Percentiles rank a stretch among this genome's conserved stretches.
Conservation (phyloP, 2,329 filamentous ascomycete genomes). For the Xylaria sp. region DNA sequence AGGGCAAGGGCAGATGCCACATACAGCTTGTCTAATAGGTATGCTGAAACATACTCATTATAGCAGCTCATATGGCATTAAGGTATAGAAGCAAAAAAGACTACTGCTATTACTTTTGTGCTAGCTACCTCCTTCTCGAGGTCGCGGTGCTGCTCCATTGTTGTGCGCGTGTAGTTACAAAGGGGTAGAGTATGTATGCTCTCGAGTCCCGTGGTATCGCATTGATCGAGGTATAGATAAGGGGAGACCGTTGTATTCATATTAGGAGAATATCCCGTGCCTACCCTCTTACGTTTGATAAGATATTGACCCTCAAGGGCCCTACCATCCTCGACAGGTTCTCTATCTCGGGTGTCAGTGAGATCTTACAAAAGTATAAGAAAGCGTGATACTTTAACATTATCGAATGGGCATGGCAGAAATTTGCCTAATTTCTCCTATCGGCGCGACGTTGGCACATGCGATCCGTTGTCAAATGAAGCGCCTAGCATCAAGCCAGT, state of each 20-base stretch:
- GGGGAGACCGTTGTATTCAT: conserved; percentile 58
- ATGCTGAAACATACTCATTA: too few species aligned
- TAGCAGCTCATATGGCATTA: too few species aligned
- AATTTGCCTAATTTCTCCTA: too few species aligned
- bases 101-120: not conserved
- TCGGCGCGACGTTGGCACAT: too few species aligned
- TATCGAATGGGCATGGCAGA: too few species aligned
- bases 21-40: too few species aligned
- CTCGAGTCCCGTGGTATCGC: conserved; percentile 35
- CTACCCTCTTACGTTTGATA: conserved; percentile 60
- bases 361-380: too few species aligned
- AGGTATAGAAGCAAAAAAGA: not conserved
- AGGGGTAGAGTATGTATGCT: not conserved
- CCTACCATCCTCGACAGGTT: conserved; percentile 63
- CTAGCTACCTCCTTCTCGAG: not conserved
- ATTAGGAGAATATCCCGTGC: conserved; percentile 55
- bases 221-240: conserved; percentile 55
- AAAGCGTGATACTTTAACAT: too few species aligned
- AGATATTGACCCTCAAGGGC: conserved; percentile 57
- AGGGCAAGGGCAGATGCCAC: too few species aligned
- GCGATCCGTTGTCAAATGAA: too few species aligned
- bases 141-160: not conserved
- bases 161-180: conserved; percentile 1
- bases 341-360: conserved; percentile 54
- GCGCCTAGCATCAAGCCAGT: too few species aligned